phyloP scores from a whole-genome alignment of 2,329 filamentous ascomycete genomes.

The Penicillium sp. region DNA sequence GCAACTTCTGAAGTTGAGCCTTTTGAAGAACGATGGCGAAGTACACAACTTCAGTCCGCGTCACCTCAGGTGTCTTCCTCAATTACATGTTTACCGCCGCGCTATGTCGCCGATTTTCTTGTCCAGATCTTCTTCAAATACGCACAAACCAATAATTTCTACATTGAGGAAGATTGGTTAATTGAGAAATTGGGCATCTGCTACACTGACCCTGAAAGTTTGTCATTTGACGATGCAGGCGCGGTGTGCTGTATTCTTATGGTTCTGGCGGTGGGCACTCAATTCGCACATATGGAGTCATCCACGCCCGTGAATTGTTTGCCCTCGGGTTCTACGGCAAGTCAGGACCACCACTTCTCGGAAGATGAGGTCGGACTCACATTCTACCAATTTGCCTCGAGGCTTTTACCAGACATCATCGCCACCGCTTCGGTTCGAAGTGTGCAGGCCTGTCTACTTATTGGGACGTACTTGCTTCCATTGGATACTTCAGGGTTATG shows the following conservation, averaged over 20 bases:
- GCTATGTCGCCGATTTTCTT: slow-evolving; percentile 46
- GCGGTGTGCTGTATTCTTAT: slow-evolving; percentile 46
- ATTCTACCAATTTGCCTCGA: slow-evolving; percentile 58
- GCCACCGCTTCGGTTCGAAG: slow-evolving; percentile 57
- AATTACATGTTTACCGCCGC: slow-evolving; percentile 43
- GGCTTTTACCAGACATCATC: slow-evolving; percentile 58
- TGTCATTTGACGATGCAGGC: slow-evolving; percentile 41
- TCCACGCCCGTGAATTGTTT: slow-evolving; percentile 37
- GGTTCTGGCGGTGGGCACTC: slow-evolving; percentile 46
- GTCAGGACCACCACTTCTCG: slow-evolving; percentile 42
- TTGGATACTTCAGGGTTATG: slow-evolving; percentile 58
- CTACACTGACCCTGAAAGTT: slow-evolving; percentile 38
- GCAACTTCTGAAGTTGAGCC: slow-evolving; percentile 39
- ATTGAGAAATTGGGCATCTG: slow-evolving; percentile 40
- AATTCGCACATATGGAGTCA: slow-evolving; percentile 47
- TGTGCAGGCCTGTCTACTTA: slow-evolving; percentile 58
- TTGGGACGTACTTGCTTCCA: slow-evolving; percentile 57
- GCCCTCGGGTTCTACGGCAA: slow-evolving; percentile 22
- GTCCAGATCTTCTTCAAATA: slow-evolving; percentile 47
- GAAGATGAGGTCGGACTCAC: slow-evolving; percentile 57
- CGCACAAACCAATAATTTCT: slow-evolving; percentile 47
- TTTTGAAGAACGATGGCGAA: slow-evolving; percentile 46
- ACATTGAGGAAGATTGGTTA: slow-evolving; percentile 45
- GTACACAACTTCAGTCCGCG: slow-evolving; percentile 43
- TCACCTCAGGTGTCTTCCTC: slow-evolving; percentile 40